Conservation (phyloP, 306 rosid species). For the Fragaria iinumae region DNA sequence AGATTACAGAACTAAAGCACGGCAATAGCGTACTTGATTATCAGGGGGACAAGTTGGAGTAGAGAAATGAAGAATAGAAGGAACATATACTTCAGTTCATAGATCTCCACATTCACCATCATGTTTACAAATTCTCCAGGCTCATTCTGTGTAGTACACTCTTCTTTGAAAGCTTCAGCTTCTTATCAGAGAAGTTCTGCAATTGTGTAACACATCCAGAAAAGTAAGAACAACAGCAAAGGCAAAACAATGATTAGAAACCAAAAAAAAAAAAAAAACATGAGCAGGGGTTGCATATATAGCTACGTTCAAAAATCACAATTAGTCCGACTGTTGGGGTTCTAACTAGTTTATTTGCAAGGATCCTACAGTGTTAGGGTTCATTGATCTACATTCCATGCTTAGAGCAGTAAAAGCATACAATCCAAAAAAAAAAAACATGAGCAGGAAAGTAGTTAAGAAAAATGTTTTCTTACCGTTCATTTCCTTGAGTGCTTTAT, state of each 20-base stretch:
- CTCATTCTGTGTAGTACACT: slow-evolving; percentile 78
- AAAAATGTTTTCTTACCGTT: slow-evolving; percentile 46
- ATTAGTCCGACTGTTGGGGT: not conserved
- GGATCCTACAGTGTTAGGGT: not conserved
- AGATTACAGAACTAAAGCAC: not conserved
- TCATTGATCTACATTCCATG: not conserved
- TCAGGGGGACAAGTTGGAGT: not conserved
- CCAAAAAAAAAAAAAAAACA: slow-evolving; percentile 29
- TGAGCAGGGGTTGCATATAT: slow-evolving; percentile 15
- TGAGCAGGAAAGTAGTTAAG: not conserved
- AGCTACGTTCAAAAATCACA: too few species aligned
- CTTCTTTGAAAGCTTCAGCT: slow-evolving; percentile 67
- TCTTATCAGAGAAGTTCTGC: slow-evolving; percentile 70
- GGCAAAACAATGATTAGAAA: not conserved
- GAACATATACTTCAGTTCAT: too few species aligned
- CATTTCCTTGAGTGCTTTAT: slow-evolving; percentile 81
- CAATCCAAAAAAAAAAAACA: not conserved
- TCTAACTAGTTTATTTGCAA: not conserved
- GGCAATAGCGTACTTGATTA: not conserved
- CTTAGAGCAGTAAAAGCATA: not conserved
- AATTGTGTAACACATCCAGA: not conserved
- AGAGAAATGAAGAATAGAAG: not conserved
- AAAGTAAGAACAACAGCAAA: not conserved
- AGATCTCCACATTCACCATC: not conserved
- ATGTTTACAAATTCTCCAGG: not conserved